A percentile compares a stretch with the other conserved stretches of the same genome.
Evolutionary conservation across 805 yeast species (phyloP).

Genomic region (Wickerhamiella slavikovae): DNA sequence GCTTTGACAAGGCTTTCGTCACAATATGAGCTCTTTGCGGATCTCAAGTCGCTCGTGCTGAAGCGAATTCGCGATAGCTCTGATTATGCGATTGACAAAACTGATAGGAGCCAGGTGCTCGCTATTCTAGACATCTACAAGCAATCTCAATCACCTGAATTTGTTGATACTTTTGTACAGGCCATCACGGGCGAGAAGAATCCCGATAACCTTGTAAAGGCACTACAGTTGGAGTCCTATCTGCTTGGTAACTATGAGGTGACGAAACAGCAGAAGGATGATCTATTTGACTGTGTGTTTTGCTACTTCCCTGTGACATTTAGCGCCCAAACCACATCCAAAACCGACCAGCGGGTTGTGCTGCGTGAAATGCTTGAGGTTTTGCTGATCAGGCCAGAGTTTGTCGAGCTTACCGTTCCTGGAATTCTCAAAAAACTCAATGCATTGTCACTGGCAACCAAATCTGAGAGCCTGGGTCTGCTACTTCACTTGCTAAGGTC

Average conservation of each 20-base stretch:
- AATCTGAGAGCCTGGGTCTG: no score
- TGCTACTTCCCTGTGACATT: constrained; percentile 96
- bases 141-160: constrained; percentile 12
- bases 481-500: no score
- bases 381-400: no score
- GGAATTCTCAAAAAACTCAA: constrained; percentile 60
- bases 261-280: constrained; percentile 29
- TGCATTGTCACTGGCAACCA: no score
- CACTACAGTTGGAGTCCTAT: constrained; percentile 34
- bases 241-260: constrained; percentile 25
- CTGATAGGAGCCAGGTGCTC: constrained; percentile 15
- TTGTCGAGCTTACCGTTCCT: constrained; percentile 56
- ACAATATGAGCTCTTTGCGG: constrained; percentile 20
- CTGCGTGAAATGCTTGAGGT: constrained; percentile 42
- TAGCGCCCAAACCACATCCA: constrained; percentile 77
- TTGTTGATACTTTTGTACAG: constrained; percentile 38
- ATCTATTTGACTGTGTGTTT: constrained; percentile 69
- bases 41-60: constrained; percentile 18
- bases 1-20: constrained; percentile 30
- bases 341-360: constrained; percentile 39
- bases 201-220: constrained; percentile 62
- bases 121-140: constrained; percentile 36
- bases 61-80: no score
- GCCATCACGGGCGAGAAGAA: constrained; percentile 82
- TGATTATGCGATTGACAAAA: constrained; percentile 4